These are phyloP conservation scores for Agrostemma githago DNA, from an alignment of 148 eudicot genomes.

Conservation along the genomic window DNA sequence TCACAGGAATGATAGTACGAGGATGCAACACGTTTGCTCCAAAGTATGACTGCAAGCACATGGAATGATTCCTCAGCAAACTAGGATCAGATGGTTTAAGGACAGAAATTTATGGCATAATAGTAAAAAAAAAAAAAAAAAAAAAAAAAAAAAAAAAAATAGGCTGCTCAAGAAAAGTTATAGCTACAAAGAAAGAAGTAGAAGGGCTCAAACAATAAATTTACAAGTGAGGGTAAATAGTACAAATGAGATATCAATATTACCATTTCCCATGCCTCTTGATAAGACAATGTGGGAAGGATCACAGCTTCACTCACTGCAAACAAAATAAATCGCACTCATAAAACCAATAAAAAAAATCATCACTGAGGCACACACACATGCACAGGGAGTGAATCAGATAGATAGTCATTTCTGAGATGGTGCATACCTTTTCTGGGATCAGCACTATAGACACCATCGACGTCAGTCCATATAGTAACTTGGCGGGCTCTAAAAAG, in stretches of 20 bases:
- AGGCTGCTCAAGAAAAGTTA: background rate
- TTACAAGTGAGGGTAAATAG: background rate
- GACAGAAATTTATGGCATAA: too few species aligned
- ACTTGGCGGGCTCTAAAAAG: conserved; percentile 83
- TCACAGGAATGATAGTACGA: conserved; percentile 94
- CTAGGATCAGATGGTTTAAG: background rate
- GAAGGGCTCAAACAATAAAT: background rate
- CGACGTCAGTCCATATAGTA: conserved; percentile 98
- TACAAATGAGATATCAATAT: background rate
- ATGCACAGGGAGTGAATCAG: background rate
- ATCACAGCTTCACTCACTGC: conserved; percentile 97
- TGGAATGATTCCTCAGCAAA: conserved; percentile 11
- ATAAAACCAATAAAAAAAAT: conserved; percentile 7
- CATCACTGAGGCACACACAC: background rate
- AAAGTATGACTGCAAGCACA: conserved; percentile 83
- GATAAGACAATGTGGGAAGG: conserved; percentile 78
- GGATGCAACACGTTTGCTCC: conserved; percentile 99
- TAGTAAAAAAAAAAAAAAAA: too few species aligned
- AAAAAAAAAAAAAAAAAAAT: too few species aligned
- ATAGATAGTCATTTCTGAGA: background rate
- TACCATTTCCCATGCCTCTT: conserved; percentile 99
- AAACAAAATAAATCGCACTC: conserved; percentile 14
- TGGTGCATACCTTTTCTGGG: conserved; percentile 86
- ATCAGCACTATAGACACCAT: conserved; percentile 97
- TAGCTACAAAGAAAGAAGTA: background rate